Conservation (phyloP, 305 asterid genomes). For the Rubia balearica region DNA sequence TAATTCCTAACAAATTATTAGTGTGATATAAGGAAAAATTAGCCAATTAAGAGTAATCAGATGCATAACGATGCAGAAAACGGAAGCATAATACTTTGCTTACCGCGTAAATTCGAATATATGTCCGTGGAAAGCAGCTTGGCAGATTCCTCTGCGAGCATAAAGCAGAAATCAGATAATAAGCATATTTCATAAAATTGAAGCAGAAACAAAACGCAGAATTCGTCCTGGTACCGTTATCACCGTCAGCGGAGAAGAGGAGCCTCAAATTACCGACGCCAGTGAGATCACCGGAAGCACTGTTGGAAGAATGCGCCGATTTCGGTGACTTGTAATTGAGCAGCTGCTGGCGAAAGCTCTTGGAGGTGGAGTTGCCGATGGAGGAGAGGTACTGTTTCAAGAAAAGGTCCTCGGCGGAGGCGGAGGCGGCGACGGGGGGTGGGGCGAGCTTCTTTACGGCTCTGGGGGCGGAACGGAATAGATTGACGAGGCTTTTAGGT, state of each 20-base stretch:
- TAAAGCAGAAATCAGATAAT: slow-evolving; percentile 4
- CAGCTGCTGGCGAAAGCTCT: slow-evolving; percentile 6
- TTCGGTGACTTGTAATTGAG: slow-evolving; percentile 15
- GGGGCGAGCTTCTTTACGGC: slow-evolving; percentile 7
- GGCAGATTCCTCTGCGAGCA: slow-evolving; percentile 37
- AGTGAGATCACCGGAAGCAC: slow-evolving; percentile 29
- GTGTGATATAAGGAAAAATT: neutral
- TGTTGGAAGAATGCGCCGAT: slow-evolving; percentile 14
- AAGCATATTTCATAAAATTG: slow-evolving; percentile 5
- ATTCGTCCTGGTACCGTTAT: slow-evolving; percentile 29
- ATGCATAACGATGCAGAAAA: neutral
- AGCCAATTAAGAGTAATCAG: neutral
- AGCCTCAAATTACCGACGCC: slow-evolving; percentile 32
- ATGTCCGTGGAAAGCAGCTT: slow-evolving; percentile 32
- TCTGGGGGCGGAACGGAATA: slow-evolving; percentile 37
- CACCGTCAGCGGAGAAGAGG: slow-evolving; percentile 20
- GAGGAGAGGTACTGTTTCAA: slow-evolving; percentile 36
- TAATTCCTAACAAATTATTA: neutral
- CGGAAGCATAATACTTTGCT: neutral
- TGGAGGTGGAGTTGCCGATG: slow-evolving; percentile 27
- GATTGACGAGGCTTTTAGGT: slow-evolving; percentile 39
- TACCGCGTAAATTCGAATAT: slow-evolving; percentile 33
- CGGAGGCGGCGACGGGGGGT: slow-evolving; percentile 11
- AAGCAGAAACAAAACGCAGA: slow-evolving; percentile 7
- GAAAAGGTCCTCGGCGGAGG: slow-evolving; percentile 30